Evolutionary conservation across 306 rosid genomes (phyloP).

Genomic region (Cicer yamashitae): DNA sequence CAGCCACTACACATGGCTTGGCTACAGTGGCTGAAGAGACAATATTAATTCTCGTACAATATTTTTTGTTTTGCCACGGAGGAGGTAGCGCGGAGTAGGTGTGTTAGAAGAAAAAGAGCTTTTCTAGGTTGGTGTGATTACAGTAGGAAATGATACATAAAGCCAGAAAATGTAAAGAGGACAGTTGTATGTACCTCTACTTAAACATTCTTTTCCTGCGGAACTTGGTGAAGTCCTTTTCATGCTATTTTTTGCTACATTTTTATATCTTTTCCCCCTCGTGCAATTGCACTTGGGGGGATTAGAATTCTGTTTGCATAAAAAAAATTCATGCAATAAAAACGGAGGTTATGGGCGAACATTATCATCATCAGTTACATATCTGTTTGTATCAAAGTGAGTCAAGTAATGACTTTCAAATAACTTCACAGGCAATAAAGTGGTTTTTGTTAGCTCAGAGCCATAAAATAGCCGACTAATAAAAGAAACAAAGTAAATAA

Average conservation of each 20-base stretch:
- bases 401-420: background rate
- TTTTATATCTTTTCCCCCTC: slow-evolving; percentile 7
- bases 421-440: background rate
- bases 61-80: slow-evolving; percentile 33
- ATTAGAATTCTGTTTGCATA: slow-evolving; percentile 16
- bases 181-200: slow-evolving; percentile 38
- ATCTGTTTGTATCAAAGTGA: background rate
- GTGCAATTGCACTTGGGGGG: slow-evolving; percentile 28
- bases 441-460: background rate
- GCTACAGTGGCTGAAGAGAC: slow-evolving; percentile 37
- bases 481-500: background rate
- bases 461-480: background rate
- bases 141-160: slow-evolving; percentile 46
- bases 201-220: slow-evolving; percentile 30
- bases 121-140: slow-evolving; percentile 42
- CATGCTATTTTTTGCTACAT: background rate
- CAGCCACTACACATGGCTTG: slow-evolving; percentile 18
- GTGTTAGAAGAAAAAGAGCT: slow-evolving; percentile 38
- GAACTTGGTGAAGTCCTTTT: slow-evolving; percentile 33
- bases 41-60: slow-evolving; percentile 39
- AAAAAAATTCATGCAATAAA: slow-evolving; percentile 43
- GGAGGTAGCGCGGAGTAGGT: slow-evolving; percentile 34
- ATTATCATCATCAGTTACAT: slow-evolving; percentile 6
- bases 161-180: slow-evolving; percentile 58
- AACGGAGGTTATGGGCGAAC: slow-evolving; percentile 15